Evolutionary conservation across 805 yeast genomes (phyloP).

Genomic region (Starmera pachycereana): DNA sequence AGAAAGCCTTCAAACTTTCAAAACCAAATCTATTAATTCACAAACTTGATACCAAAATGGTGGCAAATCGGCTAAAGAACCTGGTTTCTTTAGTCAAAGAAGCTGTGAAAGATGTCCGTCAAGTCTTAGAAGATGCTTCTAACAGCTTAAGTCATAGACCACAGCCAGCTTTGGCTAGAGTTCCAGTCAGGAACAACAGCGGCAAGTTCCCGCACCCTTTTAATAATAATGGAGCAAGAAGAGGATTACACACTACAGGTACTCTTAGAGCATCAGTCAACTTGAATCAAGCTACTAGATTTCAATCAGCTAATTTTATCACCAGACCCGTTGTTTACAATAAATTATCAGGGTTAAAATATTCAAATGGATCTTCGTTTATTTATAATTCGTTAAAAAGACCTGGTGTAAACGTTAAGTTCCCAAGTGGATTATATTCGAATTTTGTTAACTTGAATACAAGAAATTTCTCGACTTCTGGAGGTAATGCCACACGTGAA

Average conservation of each 20-base stretch:
- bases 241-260: constrained; percentile 19
- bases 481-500: constrained; percentile 34
- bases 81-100: constrained; percentile 34
- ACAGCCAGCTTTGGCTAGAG: constrained; percentile 25
- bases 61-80: constrained; percentile 29
- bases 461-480: constrained; percentile 29
- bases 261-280: constrained; percentile 3
- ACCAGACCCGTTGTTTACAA: background rate
- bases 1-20: background rate
- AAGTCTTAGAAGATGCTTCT: constrained; percentile 36
- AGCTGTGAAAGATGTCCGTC: constrained; percentile 36
- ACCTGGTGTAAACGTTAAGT: constrained; percentile 9
- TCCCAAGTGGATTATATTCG: constrained; percentile 23
- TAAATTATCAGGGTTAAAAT: constrained; percentile 1
- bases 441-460: constrained; percentile 26
- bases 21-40: background rate
- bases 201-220: constrained; percentile 5
- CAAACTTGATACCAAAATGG: constrained; percentile 14
- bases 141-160: constrained; percentile 21
- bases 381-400: constrained; percentile 17
- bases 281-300: background rate
- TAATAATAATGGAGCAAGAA: constrained; percentile 3
- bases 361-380: constrained; percentile 9
- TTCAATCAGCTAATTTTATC: background rate
- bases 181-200: constrained; percentile 27